These are phyloP conservation scores for Tulasnella sp. DNA, from an alignment of 768 basidiomycete genomes.

Conservation along the genomic window DNA sequence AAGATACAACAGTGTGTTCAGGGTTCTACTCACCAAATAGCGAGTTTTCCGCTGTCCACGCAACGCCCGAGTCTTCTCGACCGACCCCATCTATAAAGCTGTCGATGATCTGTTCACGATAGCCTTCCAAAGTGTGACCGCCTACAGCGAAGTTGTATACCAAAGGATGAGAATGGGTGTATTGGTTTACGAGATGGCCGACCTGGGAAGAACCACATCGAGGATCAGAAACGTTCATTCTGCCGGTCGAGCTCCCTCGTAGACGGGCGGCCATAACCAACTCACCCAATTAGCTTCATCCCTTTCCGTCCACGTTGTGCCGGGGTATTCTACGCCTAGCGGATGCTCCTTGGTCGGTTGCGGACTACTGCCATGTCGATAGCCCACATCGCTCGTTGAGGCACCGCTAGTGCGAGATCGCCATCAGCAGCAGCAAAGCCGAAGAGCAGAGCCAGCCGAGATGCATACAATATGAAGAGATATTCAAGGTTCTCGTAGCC, in stretches of 20 bases:
- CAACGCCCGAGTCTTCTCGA: conserved; percentile 29
- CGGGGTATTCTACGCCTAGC: conserved; percentile 41
- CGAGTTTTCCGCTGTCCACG: conserved; percentile 33
- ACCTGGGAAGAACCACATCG: conserved; percentile 15
- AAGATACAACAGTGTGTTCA: neutral
- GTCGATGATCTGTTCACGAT: conserved; percentile 30
- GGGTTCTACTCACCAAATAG: conserved; percentile 31
- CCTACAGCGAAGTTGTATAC: conserved; percentile 49
- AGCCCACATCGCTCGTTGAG: conserved; percentile 41
- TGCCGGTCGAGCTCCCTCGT: too few species aligned
- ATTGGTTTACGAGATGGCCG: conserved; percentile 19
- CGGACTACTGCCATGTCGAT: conserved; percentile 12
- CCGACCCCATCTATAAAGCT: conserved; percentile 27
- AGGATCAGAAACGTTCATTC: too few species aligned
- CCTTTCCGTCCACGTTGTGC: conserved; percentile 36
- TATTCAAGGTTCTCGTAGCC: conserved; percentile 33
- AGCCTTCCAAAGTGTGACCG: conserved; percentile 35
- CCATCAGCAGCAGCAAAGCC: neutral
- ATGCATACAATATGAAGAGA: conserved; percentile 43
- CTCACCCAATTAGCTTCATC: conserved; percentile 47
- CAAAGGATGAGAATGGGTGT: conserved; percentile 31
- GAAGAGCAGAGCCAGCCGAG: neutral
- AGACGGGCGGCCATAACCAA: too few species aligned
- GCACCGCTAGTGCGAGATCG: conserved; percentile 37
- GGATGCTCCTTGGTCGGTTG: conserved; percentile 33